Percentiles rank a stretch among this genome's conserved stretches.
phyloP scores from a whole-genome alignment of 257 asterid species.

The Nyctanthes arbortristis region DNA sequence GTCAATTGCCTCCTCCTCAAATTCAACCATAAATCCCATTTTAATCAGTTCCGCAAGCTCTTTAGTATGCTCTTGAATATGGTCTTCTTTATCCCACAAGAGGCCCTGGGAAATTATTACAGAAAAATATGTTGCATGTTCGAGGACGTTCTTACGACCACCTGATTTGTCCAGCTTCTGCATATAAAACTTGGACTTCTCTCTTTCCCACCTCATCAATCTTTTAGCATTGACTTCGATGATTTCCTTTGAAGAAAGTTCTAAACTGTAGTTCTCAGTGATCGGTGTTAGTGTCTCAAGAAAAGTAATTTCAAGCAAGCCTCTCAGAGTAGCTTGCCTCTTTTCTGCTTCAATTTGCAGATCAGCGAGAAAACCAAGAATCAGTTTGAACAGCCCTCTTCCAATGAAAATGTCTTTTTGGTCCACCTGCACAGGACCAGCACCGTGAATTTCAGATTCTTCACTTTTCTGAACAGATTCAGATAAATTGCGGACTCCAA shows the following conservation, averaged over 20 bases:
- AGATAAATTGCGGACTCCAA: conserved; percentile 32
- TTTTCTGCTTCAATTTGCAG: too few species aligned
- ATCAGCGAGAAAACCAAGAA: too few species aligned
- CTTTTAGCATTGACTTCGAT: conserved; percentile 19
- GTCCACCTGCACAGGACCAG: conserved; percentile 19
- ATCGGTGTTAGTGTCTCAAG: too few species aligned
- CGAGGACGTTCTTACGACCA: conserved; percentile 24
- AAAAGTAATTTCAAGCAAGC: too few species aligned
- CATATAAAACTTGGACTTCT: too few species aligned
- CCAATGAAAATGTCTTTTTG: conserved; percentile 15
- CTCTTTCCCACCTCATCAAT: conserved; percentile 40
- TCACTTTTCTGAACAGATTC: conserved; percentile 20
- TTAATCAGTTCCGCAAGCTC: conserved; percentile 35
- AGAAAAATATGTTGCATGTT: conserved; percentile 32
- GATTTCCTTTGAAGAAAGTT: too few species aligned
- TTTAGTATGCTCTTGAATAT: too few species aligned
- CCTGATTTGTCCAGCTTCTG: conserved; percentile 25
- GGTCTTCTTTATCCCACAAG: conserved; percentile 28
- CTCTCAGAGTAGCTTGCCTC: too few species aligned
- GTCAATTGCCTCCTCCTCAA: conserved; percentile 33
- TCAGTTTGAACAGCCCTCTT: conserved; percentile 21
- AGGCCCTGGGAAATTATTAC: conserved; percentile 31
- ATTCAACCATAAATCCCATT: conserved; percentile 32
- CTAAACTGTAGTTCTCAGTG: too few species aligned
- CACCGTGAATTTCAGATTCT: conserved; percentile 8